Evolutionary conservation across 2,329 filamentous ascomycete species (phyloP).

Genomic region (Tolypocladium inflatum): DNA sequence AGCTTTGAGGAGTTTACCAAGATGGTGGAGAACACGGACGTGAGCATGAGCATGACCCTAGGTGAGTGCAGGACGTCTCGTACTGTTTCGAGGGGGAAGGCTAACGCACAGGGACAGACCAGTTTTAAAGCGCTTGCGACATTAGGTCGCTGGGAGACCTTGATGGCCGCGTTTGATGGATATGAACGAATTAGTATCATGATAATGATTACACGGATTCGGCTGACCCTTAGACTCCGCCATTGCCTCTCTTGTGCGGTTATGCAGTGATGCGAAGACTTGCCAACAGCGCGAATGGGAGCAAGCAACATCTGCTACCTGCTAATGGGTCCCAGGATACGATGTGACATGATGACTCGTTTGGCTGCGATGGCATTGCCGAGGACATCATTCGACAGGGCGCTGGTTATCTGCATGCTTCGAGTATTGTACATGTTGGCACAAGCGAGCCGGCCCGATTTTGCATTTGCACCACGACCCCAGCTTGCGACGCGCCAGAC

Average conservation of each 20-base stretch:
- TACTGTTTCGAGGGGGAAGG: background rate
- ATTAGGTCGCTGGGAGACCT: constrained; percentile 9
- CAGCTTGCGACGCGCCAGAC: background rate
- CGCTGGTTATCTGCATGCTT: background rate
- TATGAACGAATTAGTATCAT: constrained; percentile 12
- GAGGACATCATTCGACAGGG: background rate
- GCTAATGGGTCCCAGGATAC: background rate
- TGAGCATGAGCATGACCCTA: constrained; percentile 67
- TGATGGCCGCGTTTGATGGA: constrained; percentile 4
- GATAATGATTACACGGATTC: constrained; percentile 14
- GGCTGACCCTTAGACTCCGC: background rate
- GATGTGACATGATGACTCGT: too few species aligned
- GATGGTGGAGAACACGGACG: constrained; percentile 94
- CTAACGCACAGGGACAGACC: constrained; percentile 9
- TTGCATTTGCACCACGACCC: background rate
- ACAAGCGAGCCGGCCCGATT: background rate
- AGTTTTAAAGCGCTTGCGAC: constrained; percentile 8
- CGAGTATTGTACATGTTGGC: background rate
- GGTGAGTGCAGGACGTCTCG: constrained; percentile 33
- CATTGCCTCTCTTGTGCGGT: background rate
- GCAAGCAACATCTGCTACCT: background rate
- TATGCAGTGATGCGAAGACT: background rate
- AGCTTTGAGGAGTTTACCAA: constrained; percentile 98
- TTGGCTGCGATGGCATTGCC: background rate
- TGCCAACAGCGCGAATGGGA: background rate